Conservation (phyloP, 2,329 filamentous ascomycete genomes). For the Xylariaceae sp. region DNA sequence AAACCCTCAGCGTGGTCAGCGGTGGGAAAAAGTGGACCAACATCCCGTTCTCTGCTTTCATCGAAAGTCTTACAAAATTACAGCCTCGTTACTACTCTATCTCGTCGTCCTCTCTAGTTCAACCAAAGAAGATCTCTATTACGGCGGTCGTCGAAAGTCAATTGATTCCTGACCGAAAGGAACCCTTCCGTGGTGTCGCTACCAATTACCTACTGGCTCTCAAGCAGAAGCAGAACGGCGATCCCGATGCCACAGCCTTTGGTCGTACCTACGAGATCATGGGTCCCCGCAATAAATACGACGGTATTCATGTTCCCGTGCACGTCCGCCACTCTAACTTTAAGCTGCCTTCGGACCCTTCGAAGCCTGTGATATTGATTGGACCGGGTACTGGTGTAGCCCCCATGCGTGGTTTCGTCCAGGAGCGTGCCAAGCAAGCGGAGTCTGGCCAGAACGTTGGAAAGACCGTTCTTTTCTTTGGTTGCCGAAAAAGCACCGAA, state of each 20-base stretch:
- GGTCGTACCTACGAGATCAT: constrained; percentile 82
- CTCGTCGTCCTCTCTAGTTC: constrained; percentile 90
- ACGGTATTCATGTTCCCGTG: constrained; percentile 90
- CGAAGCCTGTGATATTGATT: constrained; percentile 92
- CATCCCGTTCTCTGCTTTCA: constrained; percentile 90
- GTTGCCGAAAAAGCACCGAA: constrained; percentile 82
- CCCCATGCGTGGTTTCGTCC: constrained; percentile 91
- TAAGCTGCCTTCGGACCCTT: constrained; percentile 93
- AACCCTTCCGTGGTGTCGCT: constrained; percentile 86
- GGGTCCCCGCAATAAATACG: constrained; percentile 94
- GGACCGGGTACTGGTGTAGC: constrained; percentile 96
- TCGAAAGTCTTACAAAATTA: constrained; percentile 90
- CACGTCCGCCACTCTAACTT: constrained; percentile 98
- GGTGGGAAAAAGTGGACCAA: constrained; percentile 75
- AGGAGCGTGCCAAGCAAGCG: constrained; percentile 84
- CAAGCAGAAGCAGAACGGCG: constrained; percentile 94
- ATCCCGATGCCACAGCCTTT: constrained; percentile 76
- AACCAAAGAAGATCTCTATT: constrained; percentile 92
- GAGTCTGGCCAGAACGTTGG: constrained; percentile 79
- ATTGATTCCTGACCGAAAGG: constrained; percentile 69
- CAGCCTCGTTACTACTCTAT: constrained; percentile 99
- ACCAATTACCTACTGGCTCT: constrained; percentile 95
- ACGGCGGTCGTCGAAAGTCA: constrained; percentile 92
- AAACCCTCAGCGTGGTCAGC: constrained; percentile 71
- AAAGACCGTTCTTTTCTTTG: constrained; percentile 88